Evolutionary conservation across 2,329 filamentous ascomycete species (phyloP).

Genomic region (Exophiala sp.): DNA sequence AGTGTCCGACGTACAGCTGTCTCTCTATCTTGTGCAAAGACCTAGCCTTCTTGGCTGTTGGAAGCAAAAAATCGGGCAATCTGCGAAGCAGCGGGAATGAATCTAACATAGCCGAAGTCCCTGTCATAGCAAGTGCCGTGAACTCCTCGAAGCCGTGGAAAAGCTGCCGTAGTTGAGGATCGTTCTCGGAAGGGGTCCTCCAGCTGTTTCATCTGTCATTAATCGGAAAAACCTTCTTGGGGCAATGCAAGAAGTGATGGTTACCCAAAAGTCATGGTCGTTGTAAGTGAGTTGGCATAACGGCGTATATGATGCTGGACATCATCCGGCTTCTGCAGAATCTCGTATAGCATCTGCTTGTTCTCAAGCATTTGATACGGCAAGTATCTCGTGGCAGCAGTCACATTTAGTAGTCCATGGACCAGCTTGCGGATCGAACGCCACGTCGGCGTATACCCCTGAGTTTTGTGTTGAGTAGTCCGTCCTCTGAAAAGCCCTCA

Average conservation of each 20-base stretch:
- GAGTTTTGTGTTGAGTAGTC: not conserved
- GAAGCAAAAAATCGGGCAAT: slow-evolving; percentile 43
- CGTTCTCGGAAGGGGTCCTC: slow-evolving; percentile 33
- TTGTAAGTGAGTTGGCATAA: slow-evolving; percentile 49
- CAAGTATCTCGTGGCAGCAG: slow-evolving; percentile 48
- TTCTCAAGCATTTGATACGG: slow-evolving; percentile 57
- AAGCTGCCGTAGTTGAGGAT: no score
- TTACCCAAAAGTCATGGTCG: slow-evolving; percentile 50
- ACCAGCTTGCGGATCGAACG: slow-evolving; percentile 33
- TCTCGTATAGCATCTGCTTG: slow-evolving; percentile 51
- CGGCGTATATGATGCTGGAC: slow-evolving; percentile 47
- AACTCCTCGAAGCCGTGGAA: slow-evolving; percentile 37
- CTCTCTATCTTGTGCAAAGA: slow-evolving; percentile 44
- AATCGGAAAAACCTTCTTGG: slow-evolving; percentile 18
- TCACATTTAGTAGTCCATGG: slow-evolving; percentile 49
- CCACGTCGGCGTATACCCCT: not conserved
- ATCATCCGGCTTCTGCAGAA: slow-evolving; percentile 44
- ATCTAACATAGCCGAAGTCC: slow-evolving; percentile 45
- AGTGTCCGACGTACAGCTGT: slow-evolving; percentile 42
- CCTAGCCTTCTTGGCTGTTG: slow-evolving; percentile 38
- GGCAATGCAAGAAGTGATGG: slow-evolving; percentile 30
- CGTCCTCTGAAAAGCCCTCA: slow-evolving; percentile 23
- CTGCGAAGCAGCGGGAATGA: slow-evolving; percentile 44
- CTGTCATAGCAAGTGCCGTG: slow-evolving; percentile 40
- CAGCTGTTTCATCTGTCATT: slow-evolving; percentile 43